Conservation (phyloP, 108 stramenopile genomes). For the Cyclotella baltica region DNA sequence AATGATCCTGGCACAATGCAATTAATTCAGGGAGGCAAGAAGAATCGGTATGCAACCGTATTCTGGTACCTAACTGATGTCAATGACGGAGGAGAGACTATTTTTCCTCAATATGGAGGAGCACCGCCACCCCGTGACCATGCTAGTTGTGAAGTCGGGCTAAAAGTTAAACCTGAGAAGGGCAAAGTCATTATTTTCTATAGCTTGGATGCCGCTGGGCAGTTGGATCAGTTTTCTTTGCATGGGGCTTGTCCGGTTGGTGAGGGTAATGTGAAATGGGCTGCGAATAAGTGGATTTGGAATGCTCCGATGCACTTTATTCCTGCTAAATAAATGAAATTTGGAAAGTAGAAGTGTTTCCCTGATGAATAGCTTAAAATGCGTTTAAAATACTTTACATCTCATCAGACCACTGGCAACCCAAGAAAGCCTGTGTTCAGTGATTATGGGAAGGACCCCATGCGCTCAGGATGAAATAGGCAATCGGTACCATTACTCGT, state of each 20-base stretch:
- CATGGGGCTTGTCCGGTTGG: conserved; percentile 94
- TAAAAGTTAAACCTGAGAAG: conserved; percentile 76
- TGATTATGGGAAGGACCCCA: no score
- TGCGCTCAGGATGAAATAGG: no score
- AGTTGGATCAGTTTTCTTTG: conserved; percentile 65
- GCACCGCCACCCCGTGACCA: conserved; percentile 19
- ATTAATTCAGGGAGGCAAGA: conserved; percentile 62
- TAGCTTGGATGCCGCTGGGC: conserved; percentile 61
- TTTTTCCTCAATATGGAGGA: conserved; percentile 62
- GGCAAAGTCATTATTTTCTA: conserved; percentile 92
- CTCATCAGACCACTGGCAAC: no score
- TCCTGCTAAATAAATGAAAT: conserved; percentile 2
- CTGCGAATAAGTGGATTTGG: conserved; percentile 95
- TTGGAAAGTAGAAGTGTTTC: no score
- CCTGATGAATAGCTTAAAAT: no score
- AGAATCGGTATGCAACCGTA: conserved; percentile 89
- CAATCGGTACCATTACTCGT: no score
- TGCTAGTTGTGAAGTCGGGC: conserved; percentile 47
- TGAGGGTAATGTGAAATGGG: conserved; percentile 87
- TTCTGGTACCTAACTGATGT: conserved; percentile 92
- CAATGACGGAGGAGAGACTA: conserved; percentile 75
- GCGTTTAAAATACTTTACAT: no score
- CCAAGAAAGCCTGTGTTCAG: no score
- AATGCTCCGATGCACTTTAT: conserved; percentile 63
- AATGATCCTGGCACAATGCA: conserved; percentile 41